Evolutionary conservation across 306 rosid genomes (phyloP), one percentile per base, ranked within the genome.

Genomic region (Ammopiptanthus mongolicus): DNA sequence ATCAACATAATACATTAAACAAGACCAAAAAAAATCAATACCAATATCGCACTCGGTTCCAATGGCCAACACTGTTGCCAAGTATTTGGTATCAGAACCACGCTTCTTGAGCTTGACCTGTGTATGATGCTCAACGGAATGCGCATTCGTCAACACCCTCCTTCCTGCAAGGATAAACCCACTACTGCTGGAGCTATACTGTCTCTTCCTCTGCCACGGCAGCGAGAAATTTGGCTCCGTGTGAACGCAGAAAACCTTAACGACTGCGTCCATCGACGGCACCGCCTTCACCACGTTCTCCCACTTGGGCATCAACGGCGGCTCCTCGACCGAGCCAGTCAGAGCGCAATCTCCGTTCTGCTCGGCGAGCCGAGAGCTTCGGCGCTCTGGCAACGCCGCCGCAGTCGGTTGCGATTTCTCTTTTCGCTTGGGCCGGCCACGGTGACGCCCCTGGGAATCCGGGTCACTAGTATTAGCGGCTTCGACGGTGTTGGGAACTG

Each of bases 51-150:
- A 91, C 76, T 89, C 97, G 5, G 93, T 88, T 59, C 96, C 97
- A 56, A 91, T 91, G 59, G 93, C 87, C 10, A 89, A 85, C 14
- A 91, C 96, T 0, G 89, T 88, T 4, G 97, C 96, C 77, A 91
- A 75, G 80, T 89, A 91, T 80, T 91, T 91, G 0, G 96, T 91
- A 73, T 91, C 93, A 4, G 97, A 91, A 50, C 97, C 97, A 34
- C 93, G 93, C 80, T 89, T 91, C 89, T 91, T 91, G 68, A 91
- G 91, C 87, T 91, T 91, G 77, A 91, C 97, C 85, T 88, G 97
- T 2, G 97, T 91, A 65, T 89, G 82, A 74, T 91, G 96, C 91
- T 89, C 96, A 51, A 91, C 97, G 0, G 97, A 91, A 69, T 91
- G 96, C 39, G 97, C 97, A 81, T 91, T 91, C 0, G 97, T 91